phyloP scores from a whole-genome alignment of 257 asterid genomes.

The Mentha longifolia region DNA sequence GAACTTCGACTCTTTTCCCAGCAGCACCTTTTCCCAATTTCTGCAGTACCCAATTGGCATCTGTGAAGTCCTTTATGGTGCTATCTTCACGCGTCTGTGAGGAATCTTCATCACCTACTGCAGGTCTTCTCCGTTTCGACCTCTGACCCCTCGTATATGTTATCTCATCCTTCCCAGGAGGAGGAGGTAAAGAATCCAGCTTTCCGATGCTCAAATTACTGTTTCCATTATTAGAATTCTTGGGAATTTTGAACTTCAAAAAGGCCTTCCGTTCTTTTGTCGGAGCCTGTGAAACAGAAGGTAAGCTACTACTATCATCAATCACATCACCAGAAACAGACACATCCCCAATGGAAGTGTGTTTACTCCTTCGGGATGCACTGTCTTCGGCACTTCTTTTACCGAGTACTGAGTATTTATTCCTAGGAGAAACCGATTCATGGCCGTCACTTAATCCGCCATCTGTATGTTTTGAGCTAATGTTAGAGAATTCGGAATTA shows the following conservation, averaged over 20 bases:
- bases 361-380: conserved; percentile 50
- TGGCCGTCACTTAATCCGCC: conserved; percentile 46
- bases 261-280: conserved; percentile 63
- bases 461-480: conserved; percentile 42
- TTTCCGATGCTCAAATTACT: conserved; percentile 34
- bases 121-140: conserved; percentile 82
- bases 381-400: conserved; percentile 54
- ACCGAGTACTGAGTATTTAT: conserved; percentile 48
- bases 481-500: conserved; percentile 36
- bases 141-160: conserved; percentile 82
- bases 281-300: conserved; percentile 41
- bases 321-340: conserved; percentile 44
- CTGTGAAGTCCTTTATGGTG: conserved; percentile 72
- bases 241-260: conserved; percentile 78
- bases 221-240: conserved; percentile 61
- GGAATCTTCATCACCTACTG: conserved; percentile 56
- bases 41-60: conserved; percentile 94
- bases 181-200: conserved; percentile 45
- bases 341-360: conserved; percentile 41
- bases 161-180: conserved; percentile 66
- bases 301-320: conserved; percentile 46
- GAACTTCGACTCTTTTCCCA: conserved; percentile 96
- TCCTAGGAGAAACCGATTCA: conserved; percentile 54
- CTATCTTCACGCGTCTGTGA: conserved; percentile 53
- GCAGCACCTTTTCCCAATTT: conserved; percentile 94